Evolutionary conservation across 1,284 basidiomycete species (phyloP).

Genomic region (Grifola frondosa): DNA sequence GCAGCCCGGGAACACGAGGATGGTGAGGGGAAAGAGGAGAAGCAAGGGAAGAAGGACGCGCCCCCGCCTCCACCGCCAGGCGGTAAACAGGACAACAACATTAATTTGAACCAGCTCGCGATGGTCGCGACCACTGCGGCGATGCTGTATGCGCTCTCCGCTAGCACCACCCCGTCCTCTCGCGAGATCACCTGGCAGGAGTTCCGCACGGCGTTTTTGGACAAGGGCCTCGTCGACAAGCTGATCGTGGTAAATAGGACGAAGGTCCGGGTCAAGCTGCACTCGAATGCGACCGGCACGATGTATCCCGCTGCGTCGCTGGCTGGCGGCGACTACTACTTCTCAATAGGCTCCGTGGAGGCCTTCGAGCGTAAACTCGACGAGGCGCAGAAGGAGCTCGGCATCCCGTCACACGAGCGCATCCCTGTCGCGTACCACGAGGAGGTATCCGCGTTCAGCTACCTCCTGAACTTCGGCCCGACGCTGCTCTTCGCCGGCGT

Average conservation of each 20-base stretch:
- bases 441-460: constrained; percentile 84
- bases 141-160: constrained; percentile 70
- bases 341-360: constrained; percentile 97
- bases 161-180: constrained; percentile 56
- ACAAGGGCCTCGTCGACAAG: constrained; percentile 95
- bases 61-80: constrained; percentile 45
- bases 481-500: constrained; percentile 90
- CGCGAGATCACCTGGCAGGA: constrained; percentile 99
- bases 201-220: constrained; percentile 93
- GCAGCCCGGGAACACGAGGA: constrained; percentile 9
- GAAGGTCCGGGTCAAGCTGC: constrained; percentile 85
- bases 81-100: constrained; percentile 47
- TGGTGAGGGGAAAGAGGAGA: constrained; percentile 19
- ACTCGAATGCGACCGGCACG: constrained; percentile 79
- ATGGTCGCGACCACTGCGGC: constrained; percentile 59
- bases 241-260: constrained; percentile 92
- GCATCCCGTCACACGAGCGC: constrained; percentile 88
- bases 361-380: constrained; percentile 95
- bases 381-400: constrained; percentile 90
- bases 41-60: constrained; percentile 17
- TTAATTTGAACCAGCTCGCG: constrained; percentile 59
- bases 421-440: constrained; percentile 98
- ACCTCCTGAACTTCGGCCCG: constrained; percentile 90
- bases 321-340: constrained; percentile 76
- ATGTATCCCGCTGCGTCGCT: constrained; percentile 61